Evolutionary conservation across 306 rosid species (phyloP), one percentile per base, ranked within the genome.

Genomic region (Medicago ruthenica): DNA sequence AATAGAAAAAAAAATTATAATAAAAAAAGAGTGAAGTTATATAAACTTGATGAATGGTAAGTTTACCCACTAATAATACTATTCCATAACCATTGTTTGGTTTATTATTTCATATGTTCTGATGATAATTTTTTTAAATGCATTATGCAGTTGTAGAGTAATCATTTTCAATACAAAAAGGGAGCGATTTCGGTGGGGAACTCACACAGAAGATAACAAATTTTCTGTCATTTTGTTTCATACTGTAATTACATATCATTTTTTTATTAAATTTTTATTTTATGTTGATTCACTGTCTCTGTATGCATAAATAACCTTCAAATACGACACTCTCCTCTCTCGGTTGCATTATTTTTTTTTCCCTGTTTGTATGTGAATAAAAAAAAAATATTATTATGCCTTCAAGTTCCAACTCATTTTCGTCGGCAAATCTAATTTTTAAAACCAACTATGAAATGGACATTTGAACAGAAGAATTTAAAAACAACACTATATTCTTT

Each of bases 171-270:
- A 85, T 83, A 75, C 83, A 69, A 83, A 79, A 66, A 80, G 72
- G 77, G 82, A 81, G 87, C 79, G 76, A 86, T 67, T 76, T 84
- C 79, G 60, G 57, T 71, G 78, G 71, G 71, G 41, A 79, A 76
- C 79, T 53, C 82, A 82, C 82, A 82, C 75, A 57, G 80, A 69
- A 79, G 80, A 84, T 45, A 67, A 47, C 85, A 73, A 76, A 82
- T 79, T 87, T 84, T 84, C 80, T 83, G 79, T 83, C 79, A 81
- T 83, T 86, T 85, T 75, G 81, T 73, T 78, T 85, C 85, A 86
- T 80, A 86, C 91, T 88, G 97, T 92, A 89, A 92, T 92, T 92
- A 88, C 92, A 79, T 81, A 73, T 79, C 76, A 81, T 79, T 71
- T 75, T 71, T 81, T 80, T 61, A 76, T 80, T 74, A 58, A 71